Base-by-base conservation (phyloP, 768 basidiomycete genomes). In the Lepiota brunneoincarnata region DNA sequence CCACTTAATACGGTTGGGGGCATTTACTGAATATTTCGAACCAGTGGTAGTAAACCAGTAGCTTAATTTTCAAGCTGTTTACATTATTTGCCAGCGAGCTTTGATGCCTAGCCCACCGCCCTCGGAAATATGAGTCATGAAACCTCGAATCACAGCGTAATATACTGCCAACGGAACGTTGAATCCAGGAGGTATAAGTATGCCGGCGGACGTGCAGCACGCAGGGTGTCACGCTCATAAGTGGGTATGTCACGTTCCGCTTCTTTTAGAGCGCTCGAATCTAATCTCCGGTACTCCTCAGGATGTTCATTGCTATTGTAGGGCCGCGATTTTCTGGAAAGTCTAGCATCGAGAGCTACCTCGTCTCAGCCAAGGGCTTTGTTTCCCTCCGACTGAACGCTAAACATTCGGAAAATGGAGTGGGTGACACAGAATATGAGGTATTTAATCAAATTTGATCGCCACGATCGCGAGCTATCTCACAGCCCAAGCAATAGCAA, bases 271-370 rank as follows among this genome's bases (percentile, higher is more conserved):
- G 20, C 44, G 28, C 20, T 17, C 10, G 21, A 48, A 17, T 34
- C 15, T 44, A 15, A 36, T 47, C 46, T 24, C 15, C 24, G 12
- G 34, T 35, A 21, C 9, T 11, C 44, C 18, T 34, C 28, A 50
- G 41, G 54, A 89, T 89, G 87, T 81, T 89, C 67, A 76, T 89
- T 59, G 81, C 84, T 23, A 79, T 89, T 46, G 71, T 86, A 45
- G 87, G 87, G 41, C 81, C 86, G 0, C 76, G 73, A 11, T 77
- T 69, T 54, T 78, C 87, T 20, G 87, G 87, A 6, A 86, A 84
- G 62, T 75, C 81, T 10, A 71, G 72, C 14, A 71, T 91, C 15
- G 73, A 81, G 62, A 73, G 82, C 26, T 89, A 84, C 62, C 76
- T 90, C 15, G 69, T 83, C 26, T 65, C 72, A n/a, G 63, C 67